phyloP scores from a whole-genome alignment of 2,329 filamentous ascomycete species.

The Pezicula neosporulosa region DNA sequence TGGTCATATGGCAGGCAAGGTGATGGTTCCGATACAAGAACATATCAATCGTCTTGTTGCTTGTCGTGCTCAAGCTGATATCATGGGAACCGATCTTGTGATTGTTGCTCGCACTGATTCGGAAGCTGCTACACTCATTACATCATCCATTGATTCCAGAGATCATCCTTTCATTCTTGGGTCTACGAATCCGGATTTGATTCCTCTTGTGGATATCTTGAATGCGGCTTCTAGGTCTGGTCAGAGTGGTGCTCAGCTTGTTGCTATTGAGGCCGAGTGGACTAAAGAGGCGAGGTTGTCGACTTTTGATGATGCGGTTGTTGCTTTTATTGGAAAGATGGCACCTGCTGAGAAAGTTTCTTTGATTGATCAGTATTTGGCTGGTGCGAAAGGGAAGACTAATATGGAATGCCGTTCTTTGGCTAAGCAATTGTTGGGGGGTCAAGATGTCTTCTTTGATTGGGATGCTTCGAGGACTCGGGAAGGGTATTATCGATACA shows the following conservation, averaged over 20 bases:
- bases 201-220: slow-evolving; percentile 55
- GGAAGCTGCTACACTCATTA: slow-evolving; percentile 63
- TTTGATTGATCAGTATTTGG: background rate
- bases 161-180: slow-evolving; percentile 71
- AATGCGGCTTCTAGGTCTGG: slow-evolving; percentile 61
- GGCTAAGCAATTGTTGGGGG: slow-evolving; percentile 28
- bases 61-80: slow-evolving; percentile 65
- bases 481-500: slow-evolving; percentile 63
- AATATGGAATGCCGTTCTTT: slow-evolving; percentile 35
- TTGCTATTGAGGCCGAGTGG: slow-evolving; percentile 58
- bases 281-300: slow-evolving; percentile 63
- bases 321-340: background rate
- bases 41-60: slow-evolving; percentile 67
- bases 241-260: slow-evolving; percentile 42
- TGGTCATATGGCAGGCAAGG: slow-evolving; percentile 65
- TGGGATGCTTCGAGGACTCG: slow-evolving; percentile 65
- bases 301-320: slow-evolving; percentile 55
- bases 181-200: slow-evolving; percentile 47
- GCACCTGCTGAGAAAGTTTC: background rate
- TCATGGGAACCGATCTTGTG: slow-evolving; percentile 67
- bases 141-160: slow-evolving; percentile 61
- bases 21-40: slow-evolving; percentile 63
- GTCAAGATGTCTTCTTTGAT: slow-evolving; percentile 48
- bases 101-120: slow-evolving; percentile 67
- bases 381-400: slow-evolving; percentile 41